Percentiles rank a stretch among this genome's conserved stretches.
phyloP scores from a whole-genome alignment of 164 flowering plant genomes.

The Warburgia ugandensis region DNA sequence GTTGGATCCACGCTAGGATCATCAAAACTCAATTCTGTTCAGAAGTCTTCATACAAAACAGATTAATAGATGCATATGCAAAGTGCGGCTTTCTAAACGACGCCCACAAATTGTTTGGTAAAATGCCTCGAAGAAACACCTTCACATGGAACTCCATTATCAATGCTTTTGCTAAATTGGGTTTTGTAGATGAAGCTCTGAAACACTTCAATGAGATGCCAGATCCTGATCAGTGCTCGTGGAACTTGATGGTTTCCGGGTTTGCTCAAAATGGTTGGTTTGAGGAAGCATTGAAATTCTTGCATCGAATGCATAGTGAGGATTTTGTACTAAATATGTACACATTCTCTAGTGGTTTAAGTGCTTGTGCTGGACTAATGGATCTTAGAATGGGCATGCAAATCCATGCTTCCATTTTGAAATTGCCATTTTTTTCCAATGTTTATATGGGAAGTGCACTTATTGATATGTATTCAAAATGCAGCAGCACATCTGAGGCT shows the following conservation, averaged over 20 bases:
- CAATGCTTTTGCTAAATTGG: conserved; percentile 13
- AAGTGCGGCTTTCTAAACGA: conserved; percentile 18
- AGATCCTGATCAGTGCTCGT: conserved; percentile 21
- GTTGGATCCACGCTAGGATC: conserved; percentile 16
- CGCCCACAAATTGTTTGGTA: conserved; percentile 17
- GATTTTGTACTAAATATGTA: conserved; percentile 18
- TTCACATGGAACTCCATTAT: conserved; percentile 23
- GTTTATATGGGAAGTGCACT: conserved; percentile 23
- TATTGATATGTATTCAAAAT: conserved; percentile 25
- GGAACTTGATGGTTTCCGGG: conserved; percentile 24
- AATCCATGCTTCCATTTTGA: conserved; percentile 15
- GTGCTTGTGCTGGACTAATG: conserved; percentile 18
- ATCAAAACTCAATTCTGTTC: conserved; percentile 19
- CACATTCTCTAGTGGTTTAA: conserved; percentile 18
- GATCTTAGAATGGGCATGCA: conserved; percentile 13
- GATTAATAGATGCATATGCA: conserved; percentile 17
- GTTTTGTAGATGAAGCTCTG: conserved; percentile 14
- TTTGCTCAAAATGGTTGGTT: conserved; percentile 15
- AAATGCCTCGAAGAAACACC: conserved; percentile 17
- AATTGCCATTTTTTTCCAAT: conserved; percentile 11
- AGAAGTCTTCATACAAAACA: conserved; percentile 19
- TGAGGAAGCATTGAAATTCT: conserved; percentile 14
- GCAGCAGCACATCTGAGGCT: conserved; percentile 11
- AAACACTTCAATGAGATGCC: conserved; percentile 12
- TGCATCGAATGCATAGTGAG: conserved; percentile 16